Base-by-base conservation (phyloP, 805 yeast species). In the Lipomyces sp. region DNA sequence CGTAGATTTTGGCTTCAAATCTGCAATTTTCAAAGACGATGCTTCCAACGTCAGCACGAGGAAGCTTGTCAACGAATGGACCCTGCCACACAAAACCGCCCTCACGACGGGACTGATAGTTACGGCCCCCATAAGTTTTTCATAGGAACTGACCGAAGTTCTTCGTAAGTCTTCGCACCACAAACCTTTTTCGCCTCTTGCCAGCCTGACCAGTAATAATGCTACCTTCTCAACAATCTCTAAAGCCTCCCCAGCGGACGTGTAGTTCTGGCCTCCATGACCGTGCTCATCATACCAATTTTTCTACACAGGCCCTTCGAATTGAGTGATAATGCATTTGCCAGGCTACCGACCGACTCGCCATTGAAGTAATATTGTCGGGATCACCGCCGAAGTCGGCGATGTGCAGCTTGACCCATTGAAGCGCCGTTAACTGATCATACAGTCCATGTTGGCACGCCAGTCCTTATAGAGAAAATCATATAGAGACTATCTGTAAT, bases 371-470 rank as follows among this genome's bases (percentile, higher is more conserved):
- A 39, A 84, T 76, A 50, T 74, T 73, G 13, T 75, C 75, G 0
- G 81, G 76, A 71, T 84, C 80, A 37, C 86, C 86, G 24, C 86
- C 86, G 72, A 84, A 82, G 55, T 79, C 72, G 32, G 64, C 63
- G 63, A 84, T 83, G 71, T 82, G 75, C 63, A 76, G 69, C 57
- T 77, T 76, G 2, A 79, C 79, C 87, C 87, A 84, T 69, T 80
- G 79, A 3, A 83, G 71, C 0, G 83, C 85, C 45, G 75, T 64
- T 59, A 80, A 73, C 72, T 83, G 87, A 72, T 84, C 87, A 79
- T 81, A 80, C 59, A 83, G 76, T 5, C 83, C 84, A 60, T 77
- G 69, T 83, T 81, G 3, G 77, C 77, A 15, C 73, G 62, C 4
- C 76, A 76, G 37, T 77, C 75, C 35, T 76, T 76, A 72, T 65